Percentiles rank a stretch among this genome's conserved stretches.
phyloP scores from a whole-genome alignment of 2,329 filamentous ascomycete species.

The Phialophora expanda region DNA sequence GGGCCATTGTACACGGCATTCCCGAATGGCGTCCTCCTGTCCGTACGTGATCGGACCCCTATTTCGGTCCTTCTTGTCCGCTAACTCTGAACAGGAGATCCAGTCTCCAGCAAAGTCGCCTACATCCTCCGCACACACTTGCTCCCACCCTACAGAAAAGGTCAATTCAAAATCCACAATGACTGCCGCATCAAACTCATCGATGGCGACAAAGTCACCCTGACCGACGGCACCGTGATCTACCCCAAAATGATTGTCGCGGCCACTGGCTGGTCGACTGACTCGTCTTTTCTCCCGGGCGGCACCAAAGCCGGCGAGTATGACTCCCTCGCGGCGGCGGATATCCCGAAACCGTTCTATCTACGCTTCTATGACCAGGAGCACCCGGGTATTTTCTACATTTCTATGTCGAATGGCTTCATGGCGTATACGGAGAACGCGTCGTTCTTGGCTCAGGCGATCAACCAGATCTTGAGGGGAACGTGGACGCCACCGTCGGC shows the following conservation, averaged over 20 bases:
- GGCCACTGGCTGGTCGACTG: constrained; percentile 19
- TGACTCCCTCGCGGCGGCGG: background rate
- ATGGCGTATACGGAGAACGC: constrained; percentile 25
- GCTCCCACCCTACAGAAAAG: constrained; percentile 12
- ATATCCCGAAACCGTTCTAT: too few relatives aligned
- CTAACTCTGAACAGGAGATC: background rate
- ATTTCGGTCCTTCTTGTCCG: too few relatives aligned
- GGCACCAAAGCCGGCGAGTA: constrained; percentile 15
- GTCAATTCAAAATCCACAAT: constrained; percentile 21
- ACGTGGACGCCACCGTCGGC: constrained; percentile 17
- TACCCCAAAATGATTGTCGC: constrained; percentile 12
- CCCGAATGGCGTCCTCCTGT: too few relatives aligned
- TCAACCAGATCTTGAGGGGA: constrained; percentile 21
- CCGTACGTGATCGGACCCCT: too few relatives aligned
- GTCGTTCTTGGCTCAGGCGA: constrained; percentile 16
- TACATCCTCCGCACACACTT: constrained; percentile 25
- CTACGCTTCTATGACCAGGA: too few relatives aligned
- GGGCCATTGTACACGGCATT: too few relatives aligned
- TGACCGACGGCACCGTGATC: constrained; percentile 18
- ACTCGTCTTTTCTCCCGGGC: constrained; percentile 23
- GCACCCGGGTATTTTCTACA: constrained; percentile 11
- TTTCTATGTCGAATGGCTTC: constrained; percentile 19
- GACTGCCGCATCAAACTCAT: constrained; percentile 14
- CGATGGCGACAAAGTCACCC: constrained; percentile 13
- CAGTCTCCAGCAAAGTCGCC: constrained; percentile 16